A percentile compares a stretch with the other conserved stretches of the same genome.
Conservation (phyloP, 2,329 filamentous ascomycete species). For the Neoarthrinium moseri region DNA sequence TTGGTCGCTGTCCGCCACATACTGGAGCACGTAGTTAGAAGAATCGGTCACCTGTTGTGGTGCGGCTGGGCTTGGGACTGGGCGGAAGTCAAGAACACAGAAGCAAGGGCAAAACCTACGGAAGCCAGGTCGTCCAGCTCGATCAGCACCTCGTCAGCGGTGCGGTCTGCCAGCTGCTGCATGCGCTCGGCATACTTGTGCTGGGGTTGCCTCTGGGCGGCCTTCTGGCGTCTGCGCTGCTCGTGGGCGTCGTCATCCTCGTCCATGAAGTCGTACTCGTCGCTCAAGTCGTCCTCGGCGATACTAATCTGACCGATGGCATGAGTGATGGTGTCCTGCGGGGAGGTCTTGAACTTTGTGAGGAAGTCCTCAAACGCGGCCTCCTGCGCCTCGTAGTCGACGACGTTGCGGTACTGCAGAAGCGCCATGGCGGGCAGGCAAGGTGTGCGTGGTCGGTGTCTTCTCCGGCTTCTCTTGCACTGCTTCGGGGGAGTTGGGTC, state of each 20-base stretch:
- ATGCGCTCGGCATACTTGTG: conserved; percentile 87
- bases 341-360: conserved; percentile 80
- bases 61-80: too few relatives aligned
- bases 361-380: conserved; percentile 87
- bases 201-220: conserved; percentile 56
- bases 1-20: conserved; percentile 69
- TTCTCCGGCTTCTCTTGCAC: too few relatives aligned
- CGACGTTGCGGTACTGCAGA: conserved; percentile 72
- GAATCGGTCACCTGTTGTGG: too few relatives aligned
- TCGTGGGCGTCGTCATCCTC: conserved; percentile 64
- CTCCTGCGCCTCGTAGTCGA: conserved; percentile 87
- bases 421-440: conserved; percentile 69
- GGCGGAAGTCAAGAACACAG: neutral
- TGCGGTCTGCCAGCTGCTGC: conserved; percentile 82
- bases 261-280: conserved; percentile 93
- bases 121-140: conserved; percentile 84
- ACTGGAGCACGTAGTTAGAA: conserved; percentile 45
- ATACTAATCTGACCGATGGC: conserved; percentile 84
- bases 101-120: conserved; percentile 44
- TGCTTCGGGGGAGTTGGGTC: too few relatives aligned
- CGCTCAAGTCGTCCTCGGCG: conserved; percentile 80
- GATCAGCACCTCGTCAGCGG: conserved; percentile 73
- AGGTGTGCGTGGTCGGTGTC: too few relatives aligned
- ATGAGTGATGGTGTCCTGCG: conserved; percentile 69
- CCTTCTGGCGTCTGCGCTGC: conserved; percentile 47